phyloP scores from a whole-genome alignment of 2,329 filamentous ascomycete genomes.

The Talaromyces rugulosus region DNA sequence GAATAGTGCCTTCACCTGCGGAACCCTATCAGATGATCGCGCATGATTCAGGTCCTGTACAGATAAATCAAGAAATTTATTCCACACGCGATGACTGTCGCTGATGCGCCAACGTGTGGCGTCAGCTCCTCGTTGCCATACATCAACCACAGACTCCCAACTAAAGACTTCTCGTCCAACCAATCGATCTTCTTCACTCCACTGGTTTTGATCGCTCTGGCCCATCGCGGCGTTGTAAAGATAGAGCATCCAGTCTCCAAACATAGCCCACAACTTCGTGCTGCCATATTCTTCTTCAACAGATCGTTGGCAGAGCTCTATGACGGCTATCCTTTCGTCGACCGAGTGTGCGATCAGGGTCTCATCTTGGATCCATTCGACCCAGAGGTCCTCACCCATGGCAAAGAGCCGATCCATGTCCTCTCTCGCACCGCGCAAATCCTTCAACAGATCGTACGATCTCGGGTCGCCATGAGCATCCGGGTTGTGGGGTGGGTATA shows the following conservation, averaged over 20 bases:
- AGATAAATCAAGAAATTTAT: conserved; percentile 54
- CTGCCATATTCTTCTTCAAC: conserved; percentile 60
- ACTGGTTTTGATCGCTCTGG: conserved; percentile 30
- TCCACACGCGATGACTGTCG: conserved; percentile 59
- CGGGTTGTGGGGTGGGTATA: conserved; percentile 42
- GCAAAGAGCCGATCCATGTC: conserved; percentile 60
- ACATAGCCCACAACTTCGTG: conserved; percentile 58
- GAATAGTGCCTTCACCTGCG: conserved; percentile 49
- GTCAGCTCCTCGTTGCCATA: conserved; percentile 53
- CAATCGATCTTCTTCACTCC: conserved; percentile 55
- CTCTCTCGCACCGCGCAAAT: conserved; percentile 48
- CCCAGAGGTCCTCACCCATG: conserved; percentile 60
- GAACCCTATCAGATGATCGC: conserved; percentile 46
- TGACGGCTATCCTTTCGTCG: conserved; percentile 55
- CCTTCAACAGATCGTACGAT: conserved; percentile 43
- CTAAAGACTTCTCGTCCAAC: conserved; percentile 58
- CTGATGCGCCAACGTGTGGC: conserved; percentile 59
- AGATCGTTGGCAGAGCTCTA: conserved; percentile 57
- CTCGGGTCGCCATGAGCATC: conserved; percentile 42
- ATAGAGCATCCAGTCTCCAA: conserved; percentile 57
- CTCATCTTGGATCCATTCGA: conserved; percentile 61
- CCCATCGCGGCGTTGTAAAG: conserved; percentile 51
- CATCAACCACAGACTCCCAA: conserved; percentile 51
- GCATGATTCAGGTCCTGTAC: conserved; percentile 49
- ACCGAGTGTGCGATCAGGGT: conserved; percentile 52